These are phyloP conservation scores for Neopestalotiopsis sp. DNA, from an alignment of 2,329 filamentous ascomycete genomes.

Conservation along the genomic window DNA sequence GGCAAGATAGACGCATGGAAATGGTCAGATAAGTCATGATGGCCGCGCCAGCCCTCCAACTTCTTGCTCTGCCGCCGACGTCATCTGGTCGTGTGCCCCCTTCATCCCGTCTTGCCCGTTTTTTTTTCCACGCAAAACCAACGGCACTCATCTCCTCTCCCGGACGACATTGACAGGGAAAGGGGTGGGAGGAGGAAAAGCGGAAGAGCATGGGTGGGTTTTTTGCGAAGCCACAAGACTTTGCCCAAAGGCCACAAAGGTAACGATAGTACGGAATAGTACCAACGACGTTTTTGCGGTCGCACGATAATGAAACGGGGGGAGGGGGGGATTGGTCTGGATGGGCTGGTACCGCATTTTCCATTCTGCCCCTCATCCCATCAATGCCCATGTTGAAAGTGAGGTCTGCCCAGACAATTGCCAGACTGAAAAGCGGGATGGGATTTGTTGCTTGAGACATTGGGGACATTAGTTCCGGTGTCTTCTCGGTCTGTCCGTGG, in stretches of 20 bases:
- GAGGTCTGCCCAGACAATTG: background rate
- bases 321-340: no score
- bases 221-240: background rate
- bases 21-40: no score
- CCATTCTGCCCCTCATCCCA: background rate
- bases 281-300: background rate
- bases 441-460: background rate
- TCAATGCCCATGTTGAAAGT: background rate
- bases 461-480: constrained; percentile 17
- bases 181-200: no score
- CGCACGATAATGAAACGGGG: constrained; percentile 18
- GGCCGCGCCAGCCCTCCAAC: no score
- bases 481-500: constrained; percentile 22
- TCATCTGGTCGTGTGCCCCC: no score
- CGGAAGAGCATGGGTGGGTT: no score
- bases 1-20: no score
- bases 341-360: background rate
- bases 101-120: no score
- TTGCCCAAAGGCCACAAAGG: background rate
- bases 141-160: no score
- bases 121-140: no score
- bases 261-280: background rate
- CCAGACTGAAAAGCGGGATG: background rate
- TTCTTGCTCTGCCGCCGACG: no score
- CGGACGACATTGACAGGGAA: no score